Evolutionary conservation across 2,329 filamentous ascomycete species (phyloP), one percentile per base, ranked within the genome.

Genomic region (Hypoxylon sp.): DNA sequence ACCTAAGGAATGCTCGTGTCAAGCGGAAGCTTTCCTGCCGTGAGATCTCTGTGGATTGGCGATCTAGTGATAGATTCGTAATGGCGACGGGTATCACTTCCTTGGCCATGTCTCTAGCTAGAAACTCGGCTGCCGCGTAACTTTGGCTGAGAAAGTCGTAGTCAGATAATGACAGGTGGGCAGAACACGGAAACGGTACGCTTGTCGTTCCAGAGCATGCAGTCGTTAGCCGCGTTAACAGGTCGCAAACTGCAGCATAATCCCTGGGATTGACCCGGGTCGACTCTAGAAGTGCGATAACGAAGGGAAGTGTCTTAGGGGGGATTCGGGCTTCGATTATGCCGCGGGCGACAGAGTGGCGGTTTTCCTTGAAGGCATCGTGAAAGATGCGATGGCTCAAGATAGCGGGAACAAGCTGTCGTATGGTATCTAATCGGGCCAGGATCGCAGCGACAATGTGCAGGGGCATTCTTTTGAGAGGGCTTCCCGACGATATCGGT

Each of bases 311-410:
- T 3, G 6, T n/a, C 5, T 23, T 2, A 3, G 30, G 4, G 13
- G 41, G 43, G 4, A 58, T 49, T 17, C 49, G 28, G 2, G 13
- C 14, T 7, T 11, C 9, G 28, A 48, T 17, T 38, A 58, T 58
- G 13, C 5, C 11, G 25, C 30, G 30, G 17, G 28, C 28, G 21
- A 58, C n/a, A 3, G 30, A 38, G 43, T 28, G 55, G 30, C 28
- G 9, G 6, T 49, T 48, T 6, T 48, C 41, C 5, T 48, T 25
- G 28, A 58, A n/a, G 17, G 41, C 28, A 14, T 49, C 30, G 7
- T 6, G 30, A n/a, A 58, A 58, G 30, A 49, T 38, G 2, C 30
- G 30, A 32, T 58, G 55, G 17, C 55, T 58, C 19, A 5, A 11
- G 25, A 58, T 23, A 17, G 23, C 28, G 6, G 55, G 30, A 5